phyloP scores from a whole-genome alignment of 768 basidiomycete genomes.

The Cystobasidium ongulense region DNA sequence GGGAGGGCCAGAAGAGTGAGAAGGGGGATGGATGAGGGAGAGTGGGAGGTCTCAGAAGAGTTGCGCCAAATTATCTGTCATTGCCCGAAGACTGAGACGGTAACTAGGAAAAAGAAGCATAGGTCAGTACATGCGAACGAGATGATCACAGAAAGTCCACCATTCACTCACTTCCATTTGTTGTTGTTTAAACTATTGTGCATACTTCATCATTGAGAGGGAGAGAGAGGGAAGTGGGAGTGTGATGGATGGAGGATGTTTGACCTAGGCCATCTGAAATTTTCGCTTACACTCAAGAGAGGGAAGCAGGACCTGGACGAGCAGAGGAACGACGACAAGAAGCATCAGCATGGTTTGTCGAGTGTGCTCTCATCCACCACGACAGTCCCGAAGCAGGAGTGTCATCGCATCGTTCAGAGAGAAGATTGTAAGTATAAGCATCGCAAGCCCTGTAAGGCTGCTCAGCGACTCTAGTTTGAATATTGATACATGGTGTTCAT shows the following conservation, averaged over 20 bases:
- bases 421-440: constrained; percentile 23
- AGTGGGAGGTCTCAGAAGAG: constrained; percentile 21
- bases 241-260: not conserved
- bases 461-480: constrained; percentile 33
- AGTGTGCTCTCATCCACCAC: not conserved
- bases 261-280: not conserved
- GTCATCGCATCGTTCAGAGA: constrained; percentile 5
- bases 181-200: constrained; percentile 31
- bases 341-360: not conserved
- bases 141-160: not conserved
- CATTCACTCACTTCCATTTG: constrained; percentile 27
- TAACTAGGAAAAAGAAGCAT: not conserved
- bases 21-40: not conserved
- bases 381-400: not conserved
- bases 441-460: not conserved
- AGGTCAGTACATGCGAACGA: not conserved
- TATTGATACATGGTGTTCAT: constrained; percentile 12
- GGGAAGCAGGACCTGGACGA: not conserved
- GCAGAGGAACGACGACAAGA: not conserved
- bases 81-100: constrained; percentile 29
- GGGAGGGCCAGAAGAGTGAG: not conserved
- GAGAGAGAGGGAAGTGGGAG: not conserved
- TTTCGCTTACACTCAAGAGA: constrained; percentile 7
- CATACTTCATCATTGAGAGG: constrained; percentile 31
- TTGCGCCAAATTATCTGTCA: constrained; percentile 29